Evolutionary conservation across 2,329 filamentous ascomycete species (phyloP), one percentile per base, ranked within the genome.

Genomic region (Fusarium guadeloupense): DNA sequence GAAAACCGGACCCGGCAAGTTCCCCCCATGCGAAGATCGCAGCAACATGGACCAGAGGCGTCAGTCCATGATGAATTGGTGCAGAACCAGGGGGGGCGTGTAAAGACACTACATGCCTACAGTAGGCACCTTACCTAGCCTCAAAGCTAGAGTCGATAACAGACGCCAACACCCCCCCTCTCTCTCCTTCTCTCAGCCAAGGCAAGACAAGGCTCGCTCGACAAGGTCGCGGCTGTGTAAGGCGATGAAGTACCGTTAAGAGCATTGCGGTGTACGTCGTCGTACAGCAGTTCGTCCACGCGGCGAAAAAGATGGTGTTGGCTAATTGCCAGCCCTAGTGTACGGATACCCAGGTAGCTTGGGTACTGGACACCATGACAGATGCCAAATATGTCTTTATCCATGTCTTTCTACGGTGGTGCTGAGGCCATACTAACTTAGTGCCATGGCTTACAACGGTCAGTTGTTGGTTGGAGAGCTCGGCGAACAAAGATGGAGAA

Each of bases 21-120:
- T 54, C 49, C 43, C 63, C 62, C 67, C 67, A 68, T 66, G 66
- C 54, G 64, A 70, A 70, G 68, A 70, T 70, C 68, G 62, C 49
- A 64, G 59, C 61, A 67, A 66, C 58, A 55, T 64, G 47, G 63
- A 48, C 43, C 40, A 47, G 61, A 59, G 45, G 63, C 31, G 55
- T n/a, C n/a, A n/a, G n/a, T 59, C 47, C 42, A 48, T 48, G 52
- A 43, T 58, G 64, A 57, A 43, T 48, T 64, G 64, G 60, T 56
- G 58, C 28, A 44, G 49, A 51, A 47, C 34, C 14, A 33, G 33
- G 58, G 40, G 35, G 55, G 55, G 61, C 16, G 66, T 68, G 66
- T 43, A 39, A n/a, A n/a, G n/a, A n/a, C n/a, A n/a, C n/a, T n/a
- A n/a, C n/a, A n/a, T n/a, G 38, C 34, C 46, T 43, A 44, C 25